These are phyloP conservation scores for Aureobasidium melanogenum DNA, from an alignment of 2,329 filamentous ascomycete species.

Conservation along the genomic window DNA sequence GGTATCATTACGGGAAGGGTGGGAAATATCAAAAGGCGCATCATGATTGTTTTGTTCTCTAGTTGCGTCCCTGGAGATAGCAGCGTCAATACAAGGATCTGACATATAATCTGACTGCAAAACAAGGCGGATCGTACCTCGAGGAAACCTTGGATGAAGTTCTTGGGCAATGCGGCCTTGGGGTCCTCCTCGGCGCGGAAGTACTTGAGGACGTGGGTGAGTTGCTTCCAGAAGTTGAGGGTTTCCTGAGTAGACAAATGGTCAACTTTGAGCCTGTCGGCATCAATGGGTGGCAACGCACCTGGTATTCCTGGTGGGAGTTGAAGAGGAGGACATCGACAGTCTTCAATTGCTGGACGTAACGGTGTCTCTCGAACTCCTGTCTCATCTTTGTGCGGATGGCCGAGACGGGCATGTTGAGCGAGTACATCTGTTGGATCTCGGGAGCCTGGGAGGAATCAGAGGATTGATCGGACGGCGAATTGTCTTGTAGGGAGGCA, in stretches of 20 bases:
- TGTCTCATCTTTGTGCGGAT: conserved; percentile 91
- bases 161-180: conserved; percentile 67
- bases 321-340: conserved; percentile 87
- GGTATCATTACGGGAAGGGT: conserved; percentile 14
- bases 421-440: conserved; percentile 93
- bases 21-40: conserved; percentile 6
- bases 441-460: conserved; percentile 65
- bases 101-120: neutral
- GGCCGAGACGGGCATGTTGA: conserved; percentile 77
- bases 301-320: conserved; percentile 91
- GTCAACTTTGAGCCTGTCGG: neutral
- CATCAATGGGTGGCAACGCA: conserved; percentile 32
- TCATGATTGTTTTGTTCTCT: conserved; percentile 14
- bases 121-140: conserved; percentile 61
- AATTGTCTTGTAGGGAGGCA: neutral
- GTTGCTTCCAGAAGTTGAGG: conserved; percentile 98
- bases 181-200: conserved; percentile 82
- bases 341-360: conserved; percentile 77
- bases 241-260: conserved; percentile 59
- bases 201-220: conserved; percentile 91
- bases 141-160: conserved; percentile 90
- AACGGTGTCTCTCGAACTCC: conserved; percentile 94
- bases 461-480: neutral
- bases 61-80: conserved; percentile 30
- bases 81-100: conserved; percentile 5